Evolutionary conservation across 225 moss, liverwort and hornwort species (phyloP), one percentile per base, ranked within the genome.

Genomic region (Ulota crispa): DNA sequence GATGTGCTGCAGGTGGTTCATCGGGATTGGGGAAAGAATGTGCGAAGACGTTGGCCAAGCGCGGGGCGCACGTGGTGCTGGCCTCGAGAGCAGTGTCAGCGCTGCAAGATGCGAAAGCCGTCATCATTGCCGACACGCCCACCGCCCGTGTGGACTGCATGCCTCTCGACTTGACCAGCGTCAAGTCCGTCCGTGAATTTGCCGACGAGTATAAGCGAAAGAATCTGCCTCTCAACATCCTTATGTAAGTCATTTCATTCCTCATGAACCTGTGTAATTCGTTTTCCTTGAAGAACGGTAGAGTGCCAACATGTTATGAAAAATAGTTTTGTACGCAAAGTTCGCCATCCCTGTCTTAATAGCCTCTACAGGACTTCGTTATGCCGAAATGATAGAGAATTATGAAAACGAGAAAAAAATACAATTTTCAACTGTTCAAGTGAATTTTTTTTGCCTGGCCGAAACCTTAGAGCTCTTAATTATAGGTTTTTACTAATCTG

Each of bases 11-110:
- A 88, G 88, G 88, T 24, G 82, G 65, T 14, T 85, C 88, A 1
- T 85, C 88, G 24, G 88, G 88, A 42, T 53, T 88, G 72, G 88
- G 88, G 18, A 85, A 43, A n/a, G 88, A 88, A 32, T 82, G 85
- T 26, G 88, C 88, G 1, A 73, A 75, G 43, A 79, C 85, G 66
- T 47, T 88, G 28, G 88, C 88, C 15, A 85, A 82, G 76, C 85
- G 85, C 43, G 88, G 88, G 8, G 88, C 85, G 8, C 82, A 83
- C 23, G 88, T 88, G 9, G 79, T 83, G 10, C 75, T 88, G 18
- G 83, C 85, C 4, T 82, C 85, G 13, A 82, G 85, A 41, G 83
- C 72, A 77, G 23, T 32, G 75, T 82, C 70, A 27, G 70, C 28
- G 41, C 75, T 79, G 2, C 80, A 85, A 72, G 85, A 85, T 67